Base-by-base conservation (phyloP, 495 filamentous ascomycete species). In the Aspergillus bertholletiae region DNA sequence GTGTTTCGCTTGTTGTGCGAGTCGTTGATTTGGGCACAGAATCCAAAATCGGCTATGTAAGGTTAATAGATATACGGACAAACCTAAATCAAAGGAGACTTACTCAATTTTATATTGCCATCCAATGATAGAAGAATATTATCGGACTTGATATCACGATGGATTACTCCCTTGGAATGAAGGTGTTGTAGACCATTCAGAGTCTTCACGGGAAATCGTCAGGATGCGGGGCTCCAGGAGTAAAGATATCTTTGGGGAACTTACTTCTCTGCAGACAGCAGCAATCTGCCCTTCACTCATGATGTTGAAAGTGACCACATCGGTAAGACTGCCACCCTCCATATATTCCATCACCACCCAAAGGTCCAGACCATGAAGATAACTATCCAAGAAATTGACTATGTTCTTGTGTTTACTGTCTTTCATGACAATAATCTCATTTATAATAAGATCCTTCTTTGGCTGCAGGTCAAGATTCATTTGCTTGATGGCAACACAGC, bases 311-410 rank as follows among this genome's bases (percentile, higher is more conserved):
- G 93, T 97, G 34, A 98, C 94, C 23, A 98, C 94, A 72, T 98
- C 94, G 2, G 94, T 98, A 68, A 98, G 73, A 74, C 91, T 96
- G 30, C 94, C 94, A 44, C 94, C 94, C 67, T 98, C 94, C 94
- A 98, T 98, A 60, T 91, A 98, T 68, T 98, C 94, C 94, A 98
- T 98, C 24, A 97, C 91, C 12, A 98, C 94, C 94, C 94, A 98
- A 37, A 98, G 72, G 67, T 98, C 94, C 18, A 93, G 84, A 4
- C 82, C 80, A 34, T 92, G 87, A 20, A 98, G 77, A 68, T 88
- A 97, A 67, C 92, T 96, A 75, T 97, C 94, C 74, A 97, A 88
- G 72, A 97, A 98, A 67, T 98, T 98, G 69, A 98, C 94, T 67
- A 98, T 96, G 65, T 98, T 98, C 69, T 88, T 92, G 69, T 98